Evolutionary conservation across 139 green algal species (phyloP), one percentile per base, ranked within the genome.

Genomic region (Zygnema cylindricum): DNA sequence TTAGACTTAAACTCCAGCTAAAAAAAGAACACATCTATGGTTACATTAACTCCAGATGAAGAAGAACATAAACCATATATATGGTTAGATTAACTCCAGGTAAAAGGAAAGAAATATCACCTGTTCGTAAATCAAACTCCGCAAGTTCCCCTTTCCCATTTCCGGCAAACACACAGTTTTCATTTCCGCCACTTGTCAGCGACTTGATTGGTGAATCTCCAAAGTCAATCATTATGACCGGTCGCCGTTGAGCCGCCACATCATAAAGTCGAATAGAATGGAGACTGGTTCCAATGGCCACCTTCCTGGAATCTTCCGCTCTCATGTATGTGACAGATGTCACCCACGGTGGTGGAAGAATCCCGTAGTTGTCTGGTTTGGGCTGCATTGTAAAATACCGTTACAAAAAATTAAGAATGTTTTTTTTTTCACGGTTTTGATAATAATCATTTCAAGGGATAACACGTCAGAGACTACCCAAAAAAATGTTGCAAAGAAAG

Each of bases 231-330:
- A 63, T 63, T 16, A 63, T 63, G 49, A 84, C 77, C 7, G 77
- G 77, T 3, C 77, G 77, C 3, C 77, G 16, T 33, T 84, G 77
- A 21, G 77, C 40, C 22, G 77, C 77, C 35, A 55, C 55, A 55
- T 84, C 77, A 38, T 84, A 84, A 21, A 84, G 3, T 35, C 77
- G 77, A 22, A 84, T 54, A 32, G 49, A 49, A 55, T 84, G 77
- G 2, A 25, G 77, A 2, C 77, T 33, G 2, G 77, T 84, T 2
- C 77, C 77, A 32, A 84, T 54, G 22, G 33, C 77, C 35, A 84
- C 32, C 77, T 38, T 84, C 3, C 38, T 36, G 16, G 77, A 35
- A 36, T 63, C 40, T 7, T 35, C 21, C 7, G 3, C 3, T 7
- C 71, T 43, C 77, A 57, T 39, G 77, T 32, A 84, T 2, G 38